Evolutionary conservation across 768 basidiomycete genomes (phyloP).

Genomic region (Lentinula raphanica): DNA sequence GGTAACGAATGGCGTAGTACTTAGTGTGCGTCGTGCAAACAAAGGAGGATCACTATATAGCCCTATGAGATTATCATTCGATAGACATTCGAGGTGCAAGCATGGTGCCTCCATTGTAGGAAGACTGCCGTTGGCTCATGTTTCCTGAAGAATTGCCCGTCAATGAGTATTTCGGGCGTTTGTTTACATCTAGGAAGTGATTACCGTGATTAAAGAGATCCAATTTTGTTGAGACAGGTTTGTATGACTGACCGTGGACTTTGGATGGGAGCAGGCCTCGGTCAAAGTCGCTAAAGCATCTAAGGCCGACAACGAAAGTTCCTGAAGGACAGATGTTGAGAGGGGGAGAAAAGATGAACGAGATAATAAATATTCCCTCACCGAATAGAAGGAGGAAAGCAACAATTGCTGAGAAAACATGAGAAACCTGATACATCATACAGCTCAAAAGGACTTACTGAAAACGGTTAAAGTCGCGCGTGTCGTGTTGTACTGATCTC

Average conservation of each 20-base stretch:
- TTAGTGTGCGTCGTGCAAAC: too few species aligned
- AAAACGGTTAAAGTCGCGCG: slow-evolving; percentile 76
- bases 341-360: background rate
- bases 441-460: slow-evolving; percentile 46
- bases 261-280: slow-evolving; percentile 73
- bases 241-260: slow-evolving; percentile 58
- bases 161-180: slow-evolving; percentile 38
- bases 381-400: slow-evolving; percentile 66
- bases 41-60: too few species aligned
- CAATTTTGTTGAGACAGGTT: slow-evolving; percentile 18
- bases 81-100: slow-evolving; percentile 70
- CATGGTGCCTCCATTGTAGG: slow-evolving; percentile 49
- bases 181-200: slow-evolving; percentile 39
- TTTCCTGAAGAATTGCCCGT: slow-evolving; percentile 33
- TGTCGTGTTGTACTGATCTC: slow-evolving; percentile 58
- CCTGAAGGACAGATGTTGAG: slow-evolving; percentile 9
- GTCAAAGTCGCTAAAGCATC: slow-evolving; percentile 80
- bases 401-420: slow-evolving; percentile 51
- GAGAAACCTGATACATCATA: background rate
- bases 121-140: slow-evolving; percentile 41
- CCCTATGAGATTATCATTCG: slow-evolving; percentile 48
- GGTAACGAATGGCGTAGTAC: background rate
- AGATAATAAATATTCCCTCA: background rate
- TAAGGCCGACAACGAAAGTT: slow-evolving; percentile 73
- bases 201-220: slow-evolving; percentile 28